phyloP scores from a whole-genome alignment of 148 eudicot genomes.

The Rhododendron vialii region DNA sequence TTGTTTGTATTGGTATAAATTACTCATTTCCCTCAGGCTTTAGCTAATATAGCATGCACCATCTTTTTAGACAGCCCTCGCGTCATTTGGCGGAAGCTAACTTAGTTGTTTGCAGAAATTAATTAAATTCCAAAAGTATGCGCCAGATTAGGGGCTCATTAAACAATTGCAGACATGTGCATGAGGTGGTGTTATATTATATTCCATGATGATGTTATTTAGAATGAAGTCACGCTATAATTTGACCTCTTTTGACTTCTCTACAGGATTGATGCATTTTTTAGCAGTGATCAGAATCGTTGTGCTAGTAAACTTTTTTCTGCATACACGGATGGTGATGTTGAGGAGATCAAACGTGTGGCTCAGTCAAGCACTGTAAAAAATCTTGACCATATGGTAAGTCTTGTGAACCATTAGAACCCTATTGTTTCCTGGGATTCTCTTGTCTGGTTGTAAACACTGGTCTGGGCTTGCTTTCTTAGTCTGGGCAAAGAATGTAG shows the following conservation, averaged over 20 bases:
- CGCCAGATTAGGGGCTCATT: background rate
- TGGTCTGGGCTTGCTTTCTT: background rate
- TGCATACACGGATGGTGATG: constrained; percentile 67
- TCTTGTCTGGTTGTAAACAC: background rate
- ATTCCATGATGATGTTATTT: background rate
- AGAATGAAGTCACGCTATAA: background rate
- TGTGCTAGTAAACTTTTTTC: constrained; percentile 67
- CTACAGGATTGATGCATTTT: constrained; percentile 63
- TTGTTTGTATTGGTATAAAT: background rate
- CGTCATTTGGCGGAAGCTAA: background rate
- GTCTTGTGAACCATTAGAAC: constrained; percentile 10
- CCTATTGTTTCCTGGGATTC: background rate
- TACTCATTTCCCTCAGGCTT: background rate
- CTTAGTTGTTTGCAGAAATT: background rate
- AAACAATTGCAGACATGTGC: background rate
- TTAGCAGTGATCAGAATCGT: constrained; percentile 71
- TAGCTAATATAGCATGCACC: background rate
- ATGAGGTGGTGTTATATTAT: background rate
- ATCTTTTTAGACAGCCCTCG: background rate
- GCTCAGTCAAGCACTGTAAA: constrained; percentile 57
- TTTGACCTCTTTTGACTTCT: constrained; percentile 8
- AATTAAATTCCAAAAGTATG: background rate
- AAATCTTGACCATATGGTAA: constrained; percentile 65
- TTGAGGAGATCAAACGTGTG: constrained; percentile 63
- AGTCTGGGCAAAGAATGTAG: background rate